Evolutionary conservation across 495 filamentous ascomycete species (phyloP).

Genomic region (Xylona heveae): DNA sequence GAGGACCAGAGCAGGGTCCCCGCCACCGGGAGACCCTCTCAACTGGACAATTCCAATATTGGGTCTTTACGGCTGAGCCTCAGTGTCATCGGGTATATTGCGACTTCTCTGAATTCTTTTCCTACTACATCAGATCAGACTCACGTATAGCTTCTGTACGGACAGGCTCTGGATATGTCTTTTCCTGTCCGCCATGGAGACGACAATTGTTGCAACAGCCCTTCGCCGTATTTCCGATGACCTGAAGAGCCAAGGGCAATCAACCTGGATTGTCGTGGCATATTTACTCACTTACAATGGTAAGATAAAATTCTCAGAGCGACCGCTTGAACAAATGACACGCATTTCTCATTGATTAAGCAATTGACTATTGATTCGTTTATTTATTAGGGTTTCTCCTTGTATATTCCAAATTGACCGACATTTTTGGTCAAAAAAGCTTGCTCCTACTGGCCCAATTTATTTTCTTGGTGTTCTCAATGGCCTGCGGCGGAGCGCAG

Average conservation of each 20-base stretch:
- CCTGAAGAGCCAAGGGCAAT: slow-evolving; percentile 27
- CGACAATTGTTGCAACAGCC: slow-evolving; percentile 41
- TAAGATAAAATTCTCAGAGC: too few species aligned
- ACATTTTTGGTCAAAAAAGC: slow-evolving; percentile 27
- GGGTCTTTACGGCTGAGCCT: too few species aligned
- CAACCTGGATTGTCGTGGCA: slow-evolving; percentile 32
- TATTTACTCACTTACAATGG: slow-evolving; percentile 36
- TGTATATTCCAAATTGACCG: slow-evolving; percentile 27
- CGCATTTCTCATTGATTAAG: background rate
- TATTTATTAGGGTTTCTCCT: slow-evolving; percentile 14
- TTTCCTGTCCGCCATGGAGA: slow-evolving; percentile 37
- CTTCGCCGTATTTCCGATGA: slow-evolving; percentile 36
- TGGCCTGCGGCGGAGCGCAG: slow-evolving; percentile 26
- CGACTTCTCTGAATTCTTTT: too few species aligned
- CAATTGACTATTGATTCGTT: too few species aligned
- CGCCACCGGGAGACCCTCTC: too few species aligned
- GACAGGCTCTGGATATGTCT: slow-evolving; percentile 30
- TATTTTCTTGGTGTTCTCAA: slow-evolving; percentile 32
- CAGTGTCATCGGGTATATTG: too few species aligned
- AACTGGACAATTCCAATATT: too few species aligned
- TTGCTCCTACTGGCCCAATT: slow-evolving; percentile 24
- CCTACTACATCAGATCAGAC: too few species aligned
- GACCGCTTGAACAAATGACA: too few species aligned
- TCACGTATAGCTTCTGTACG: slow-evolving; percentile 3
- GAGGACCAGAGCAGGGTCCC: too few species aligned